These are phyloP conservation scores for Microthyrium microscopicum DNA, from an alignment of 2,329 filamentous ascomycete genomes.

Conservation along the genomic window DNA sequence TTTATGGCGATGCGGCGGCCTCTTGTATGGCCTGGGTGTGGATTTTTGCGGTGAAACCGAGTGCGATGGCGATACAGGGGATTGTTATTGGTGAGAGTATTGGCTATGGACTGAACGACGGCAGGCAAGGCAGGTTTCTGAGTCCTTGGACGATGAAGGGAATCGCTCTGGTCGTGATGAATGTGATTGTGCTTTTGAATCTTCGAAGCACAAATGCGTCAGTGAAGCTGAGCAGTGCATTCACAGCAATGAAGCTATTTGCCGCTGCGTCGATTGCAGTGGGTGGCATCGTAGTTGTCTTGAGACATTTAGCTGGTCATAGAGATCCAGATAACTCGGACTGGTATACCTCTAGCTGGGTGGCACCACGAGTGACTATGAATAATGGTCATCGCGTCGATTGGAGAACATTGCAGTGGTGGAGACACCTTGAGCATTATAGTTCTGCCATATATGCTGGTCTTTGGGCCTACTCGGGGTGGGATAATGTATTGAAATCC, in stretches of 20 bases:
- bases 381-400: constrained; percentile 24
- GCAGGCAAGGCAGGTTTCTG: too few relatives aligned
- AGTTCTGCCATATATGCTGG: constrained; percentile 45
- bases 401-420: constrained; percentile 27
- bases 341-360: constrained; percentile 35
- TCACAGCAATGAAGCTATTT: constrained; percentile 22
- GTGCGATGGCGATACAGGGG: constrained; percentile 44
- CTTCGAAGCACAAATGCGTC: constrained; percentile 25
- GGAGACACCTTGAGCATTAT: constrained; percentile 43
- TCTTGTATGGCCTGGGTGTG: constrained; percentile 50
- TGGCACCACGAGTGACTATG: constrained; percentile 31
- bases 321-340: constrained; percentile 16
- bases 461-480: constrained; percentile 48
- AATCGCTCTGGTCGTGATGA: constrained; percentile 19
- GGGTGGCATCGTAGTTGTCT: constrained; percentile 15
- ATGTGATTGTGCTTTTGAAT: constrained; percentile 24
- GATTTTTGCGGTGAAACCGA: constrained; percentile 48
- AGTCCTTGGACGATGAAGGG: constrained; percentile 16
- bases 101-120: constrained; percentile 7
- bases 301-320: constrained; percentile 15
- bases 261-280: constrained; percentile 18
- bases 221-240: constrained; percentile 24
- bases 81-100: constrained; percentile 38
- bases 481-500: constrained; percentile 39
- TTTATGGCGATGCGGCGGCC: constrained; percentile 43